Base-by-base conservation (phyloP, 176 grass and related monocot species). In the Raddia guianensis region DNA sequence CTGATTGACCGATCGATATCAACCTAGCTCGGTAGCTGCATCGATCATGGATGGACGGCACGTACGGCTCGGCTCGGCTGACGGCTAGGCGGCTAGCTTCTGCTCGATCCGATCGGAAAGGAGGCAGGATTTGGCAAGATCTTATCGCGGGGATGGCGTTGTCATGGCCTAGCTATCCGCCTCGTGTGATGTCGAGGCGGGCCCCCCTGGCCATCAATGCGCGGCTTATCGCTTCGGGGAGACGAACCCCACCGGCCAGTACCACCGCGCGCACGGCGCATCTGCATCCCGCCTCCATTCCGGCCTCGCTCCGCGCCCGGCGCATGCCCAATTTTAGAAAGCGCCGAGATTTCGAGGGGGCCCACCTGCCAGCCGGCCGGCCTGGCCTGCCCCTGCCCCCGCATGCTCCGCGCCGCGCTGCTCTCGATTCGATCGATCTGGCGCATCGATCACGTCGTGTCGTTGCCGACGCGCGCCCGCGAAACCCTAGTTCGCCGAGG, bases 291-390 rank as follows among this genome's bases (percentile, higher is more conserved):
- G 37, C 12, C 11, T 21, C 52, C 63, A 9, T 14, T 14, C 42
- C 72, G 19, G 19, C 67, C 52, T 74, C 59, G 5, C 68, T 32
- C 45, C 66, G 15, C 48, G 18, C 47, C 7, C 74, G 37, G 54
- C 69, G 78, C 79, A 76, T 82, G 21, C 79, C 79, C 56, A 35
- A 72, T 72, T 72, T 82, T 57, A 77, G 85, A 87, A 77, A 77
- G 16, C 55, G 32, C 66, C 57, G 59, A 80, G 59, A 80, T 66
- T 6, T 42, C 58, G 13, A 48, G 34, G 58, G 59, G 61, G 42
- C 3, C 68, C 10, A 58, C 48, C 18, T 12, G n/a, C 45, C 79
- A 47, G 19, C 44, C 19, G 12, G 14, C 75, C 75, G 65, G 47
- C 76, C 68, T 74, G 71, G 70, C 63, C 63, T 78, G 61, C 76